Evolutionary conservation across 2,329 filamentous ascomycete genomes (phyloP), one percentile per base, ranked within the genome.

Genomic region (Aspergillus pseudoglaucus): DNA sequence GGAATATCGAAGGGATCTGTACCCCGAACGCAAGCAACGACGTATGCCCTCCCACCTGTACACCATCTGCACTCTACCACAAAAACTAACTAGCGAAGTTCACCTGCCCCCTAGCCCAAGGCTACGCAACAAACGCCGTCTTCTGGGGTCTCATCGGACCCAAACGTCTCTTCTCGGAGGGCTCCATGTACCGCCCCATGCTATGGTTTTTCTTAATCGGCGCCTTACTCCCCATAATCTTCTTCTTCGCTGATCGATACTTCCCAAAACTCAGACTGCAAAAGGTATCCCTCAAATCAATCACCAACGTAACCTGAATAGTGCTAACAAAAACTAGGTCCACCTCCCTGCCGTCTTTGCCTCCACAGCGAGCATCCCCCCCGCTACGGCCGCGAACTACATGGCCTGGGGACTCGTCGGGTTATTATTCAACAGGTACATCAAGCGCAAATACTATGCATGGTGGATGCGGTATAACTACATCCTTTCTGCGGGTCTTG

Each of bases 391-490:
- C 0, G 80, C 83, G 56, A 85, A 79, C 48, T 87, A 85, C 59
- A 76, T 83, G 20, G 80, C 80, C 59, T 87, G 84, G 84, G 83
- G 80, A 1, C 56, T 79, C 17, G 77, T 84, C 9, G 84, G 83
- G 6, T 73, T 79, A 23, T 55, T 80, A 3, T 87, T 87, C 70
- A 85, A 85, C 61, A 81, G 74, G 53, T 77, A 77, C 54, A 74
- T 87, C 59, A 77, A 78, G 62, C 75, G 78, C 39, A 74, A 76
- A 45, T 80, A 78, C 61, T 76, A 73, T 6, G 80, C 78, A 39
- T 87, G 84, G 84, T 87, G 84, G 84, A 68, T 82, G 56, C 82
- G 82, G 64, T 87, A 86, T 67, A 87, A 87, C 68, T 88, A 87
- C 63, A 76, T 87, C 59, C 80, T 82, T 1, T 85, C 82, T 27